Conservation (phyloP, 768 basidiomycete genomes). For the Xerocomus spinulosus region DNA sequence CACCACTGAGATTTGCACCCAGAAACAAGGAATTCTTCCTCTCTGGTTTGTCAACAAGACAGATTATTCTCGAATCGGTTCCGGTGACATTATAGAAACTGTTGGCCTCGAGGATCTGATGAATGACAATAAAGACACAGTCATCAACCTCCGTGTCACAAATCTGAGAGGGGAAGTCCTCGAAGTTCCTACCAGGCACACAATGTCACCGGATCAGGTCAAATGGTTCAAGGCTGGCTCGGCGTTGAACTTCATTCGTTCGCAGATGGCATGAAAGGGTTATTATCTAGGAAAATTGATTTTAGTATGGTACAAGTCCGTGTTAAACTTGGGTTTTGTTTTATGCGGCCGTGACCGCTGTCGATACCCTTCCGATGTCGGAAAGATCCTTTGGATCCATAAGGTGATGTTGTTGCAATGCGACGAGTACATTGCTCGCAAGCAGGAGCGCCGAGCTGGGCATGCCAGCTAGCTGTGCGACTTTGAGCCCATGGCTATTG, state of each 20-base stretch:
- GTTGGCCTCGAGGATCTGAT: constrained; percentile 72
- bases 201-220: constrained; percentile 85
- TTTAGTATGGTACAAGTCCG: background rate
- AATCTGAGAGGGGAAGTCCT: constrained; percentile 58
- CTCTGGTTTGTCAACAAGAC: constrained; percentile 87
- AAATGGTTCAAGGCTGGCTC: constrained; percentile 88
- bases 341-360: constrained; percentile 10
- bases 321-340: background rate
- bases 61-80: constrained; percentile 80
- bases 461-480: constrained; percentile 84
- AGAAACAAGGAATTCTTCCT: constrained; percentile 98
- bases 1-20: constrained; percentile 8
- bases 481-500: constrained; percentile 87
- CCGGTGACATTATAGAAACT: constrained; percentile 82
- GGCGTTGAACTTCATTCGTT: constrained; percentile 85
- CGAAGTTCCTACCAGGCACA: constrained; percentile 74
- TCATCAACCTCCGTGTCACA: constrained; percentile 58
- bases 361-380: constrained; percentile 29
- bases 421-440: constrained; percentile 51
- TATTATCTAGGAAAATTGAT: background rate
- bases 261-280: constrained; percentile 35
- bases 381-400: constrained; percentile 28
- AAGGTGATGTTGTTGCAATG: constrained; percentile 30
- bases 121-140: constrained; percentile 37
- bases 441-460: constrained; percentile 57